Base-by-base conservation (phyloP, 2,329 filamentous ascomycete genomes). In the Cordyceps tenuipes region DNA sequence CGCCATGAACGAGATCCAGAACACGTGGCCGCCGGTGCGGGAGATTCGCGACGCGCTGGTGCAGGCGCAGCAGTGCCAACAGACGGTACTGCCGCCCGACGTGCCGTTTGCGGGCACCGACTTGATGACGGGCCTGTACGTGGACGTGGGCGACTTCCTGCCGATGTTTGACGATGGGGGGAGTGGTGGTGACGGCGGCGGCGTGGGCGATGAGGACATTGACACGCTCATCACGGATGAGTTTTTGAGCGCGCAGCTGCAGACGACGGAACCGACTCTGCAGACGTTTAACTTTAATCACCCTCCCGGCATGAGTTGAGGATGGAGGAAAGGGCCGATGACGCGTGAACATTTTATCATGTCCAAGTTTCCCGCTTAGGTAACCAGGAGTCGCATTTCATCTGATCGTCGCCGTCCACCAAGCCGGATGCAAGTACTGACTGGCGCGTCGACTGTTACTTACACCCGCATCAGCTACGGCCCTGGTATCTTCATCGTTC, bases 1-100 rank as follows among this genome's bases (percentile, higher is more conserved):
- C 5, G 77, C 78, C 41, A 79, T 83, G 63, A 72, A 79, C 39
- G 72, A 75, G n/a, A 79, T 85, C 39, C 73, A 83, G 34, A 72
- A 77, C 46, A 77, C 76, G 8, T 79, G 75, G 74, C 75, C 76
- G 6, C 79, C 76, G 63, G 72, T 78, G 36, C 68, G 68, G 29
- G 76, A 78, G 63, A 74, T 80, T 9, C 66, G 69, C 34, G 72
- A 75, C 54, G 68, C 68, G 46, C 63, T 72, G 48, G 59, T 70
- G 47, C 65, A 69, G 46, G 68, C 69, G 36, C 69, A 69, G 60
- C 66, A 67, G 54, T 66, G 66, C 23, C 70, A 36, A 10, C 70
- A 36, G 34, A 62, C 65, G n/a, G 64, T 68, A 46, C 61, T 69
- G 7, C 70, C 68, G 7, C 70, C 70, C 0, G 68, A 71, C 36